phyloP scores from a whole-genome alignment of 139 green algal species.

The Pleodorina starrii region DNA sequence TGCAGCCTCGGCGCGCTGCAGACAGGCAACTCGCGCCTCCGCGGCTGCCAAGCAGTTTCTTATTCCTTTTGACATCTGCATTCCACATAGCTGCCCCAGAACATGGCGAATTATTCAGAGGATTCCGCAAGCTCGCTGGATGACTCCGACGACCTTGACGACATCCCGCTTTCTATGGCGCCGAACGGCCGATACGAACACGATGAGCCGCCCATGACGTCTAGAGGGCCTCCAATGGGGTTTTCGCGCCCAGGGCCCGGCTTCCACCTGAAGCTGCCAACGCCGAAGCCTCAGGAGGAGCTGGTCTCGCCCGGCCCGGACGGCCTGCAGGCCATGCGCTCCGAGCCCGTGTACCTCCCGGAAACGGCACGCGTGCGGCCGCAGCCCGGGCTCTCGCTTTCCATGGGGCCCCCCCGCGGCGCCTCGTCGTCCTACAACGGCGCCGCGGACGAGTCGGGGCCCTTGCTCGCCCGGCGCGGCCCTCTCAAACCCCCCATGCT shows the following conservation, averaged over 20 bases:
- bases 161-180: conserved; percentile 2
- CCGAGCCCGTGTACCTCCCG: neutral
- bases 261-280: conserved; percentile 36
- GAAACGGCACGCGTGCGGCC: neutral
- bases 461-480: neutral
- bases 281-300: neutral
- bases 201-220: neutral
- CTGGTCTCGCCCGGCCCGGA: neutral
- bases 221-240: neutral
- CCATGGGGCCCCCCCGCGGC: neutral
- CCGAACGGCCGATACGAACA: conserved; percentile 31
- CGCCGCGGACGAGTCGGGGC: neutral
- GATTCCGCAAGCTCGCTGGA: conserved; percentile 13
- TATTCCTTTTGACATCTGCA: neutral
- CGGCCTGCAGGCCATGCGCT: neutral
- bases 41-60: neutral
- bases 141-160: conserved; percentile 30
- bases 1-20: conserved; percentile 3
- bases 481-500: conserved; percentile 41
- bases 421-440: conserved; percentile 2
- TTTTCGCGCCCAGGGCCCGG: neutral
- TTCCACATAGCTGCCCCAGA: neutral
- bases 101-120: conserved; percentile 1
- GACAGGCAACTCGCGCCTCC: neutral
- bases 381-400: neutral